Conservation (phyloP, 345 rosid genomes). For the Raphanus raphanistrum region DNA sequence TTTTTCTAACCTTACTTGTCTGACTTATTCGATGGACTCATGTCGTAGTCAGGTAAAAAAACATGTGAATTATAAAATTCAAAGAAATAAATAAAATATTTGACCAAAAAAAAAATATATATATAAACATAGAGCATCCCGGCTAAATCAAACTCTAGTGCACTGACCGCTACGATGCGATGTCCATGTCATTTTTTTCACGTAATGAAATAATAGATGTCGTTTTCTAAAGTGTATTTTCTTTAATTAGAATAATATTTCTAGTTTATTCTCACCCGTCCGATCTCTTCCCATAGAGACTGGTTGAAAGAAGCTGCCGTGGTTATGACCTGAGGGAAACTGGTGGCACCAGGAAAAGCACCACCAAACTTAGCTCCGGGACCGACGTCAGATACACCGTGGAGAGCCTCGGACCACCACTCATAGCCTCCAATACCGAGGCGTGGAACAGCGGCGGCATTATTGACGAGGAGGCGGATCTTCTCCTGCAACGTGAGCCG, state of each 20-base stretch:
- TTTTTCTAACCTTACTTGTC: constrained; percentile 10
- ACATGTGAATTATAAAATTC: constrained; percentile 9
- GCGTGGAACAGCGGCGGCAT: constrained; percentile 73
- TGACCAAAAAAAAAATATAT: neutral
- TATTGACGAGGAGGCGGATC: constrained; percentile 66
- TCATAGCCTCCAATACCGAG: constrained; percentile 83
- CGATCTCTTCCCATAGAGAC: constrained; percentile 82
- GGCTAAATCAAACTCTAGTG: constrained; percentile 4
- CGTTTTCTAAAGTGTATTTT: neutral
- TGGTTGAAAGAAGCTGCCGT: constrained; percentile 91
- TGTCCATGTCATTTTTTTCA: constrained; percentile 18
- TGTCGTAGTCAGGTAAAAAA: constrained; percentile 32
- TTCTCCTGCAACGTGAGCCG: constrained; percentile 84
- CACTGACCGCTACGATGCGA: constrained; percentile 17
- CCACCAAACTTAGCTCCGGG: constrained; percentile 76
- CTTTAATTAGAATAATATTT: neutral
- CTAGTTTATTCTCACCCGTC: constrained; percentile 54
- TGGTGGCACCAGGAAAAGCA: constrained; percentile 71
- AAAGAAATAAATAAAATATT: neutral
- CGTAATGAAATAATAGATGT: constrained; percentile 6
- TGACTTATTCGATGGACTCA: constrained; percentile 14
- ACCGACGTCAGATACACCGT: constrained; percentile 80
- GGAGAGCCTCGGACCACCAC: constrained; percentile 99
- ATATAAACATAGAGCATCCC: neutral
- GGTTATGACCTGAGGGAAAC: constrained; percentile 94